These are phyloP conservation scores for Naegleria lovaniensis DNA, from an alignment of 208 protist genomes.

Conservation along the genomic window DNA sequence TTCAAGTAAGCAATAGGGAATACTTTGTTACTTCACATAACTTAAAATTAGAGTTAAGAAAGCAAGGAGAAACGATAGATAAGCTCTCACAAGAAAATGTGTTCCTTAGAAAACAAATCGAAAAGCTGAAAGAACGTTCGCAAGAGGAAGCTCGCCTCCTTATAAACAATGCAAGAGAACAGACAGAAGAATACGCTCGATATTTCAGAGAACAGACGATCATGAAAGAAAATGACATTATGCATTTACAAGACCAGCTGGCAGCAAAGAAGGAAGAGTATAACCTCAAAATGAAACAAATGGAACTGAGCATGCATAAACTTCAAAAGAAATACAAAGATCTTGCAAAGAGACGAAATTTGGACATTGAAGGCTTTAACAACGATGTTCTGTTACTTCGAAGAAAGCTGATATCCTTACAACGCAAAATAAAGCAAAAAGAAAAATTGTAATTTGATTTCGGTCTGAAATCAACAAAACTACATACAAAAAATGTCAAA, in stretches of 20 bases:
- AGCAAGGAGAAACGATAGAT: not conserved
- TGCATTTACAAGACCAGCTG: conserved; percentile 9
- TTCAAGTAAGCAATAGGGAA: not conserved
- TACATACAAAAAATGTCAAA: too few species aligned
- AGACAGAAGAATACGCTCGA: conserved; percentile 17
- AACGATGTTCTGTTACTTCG: not conserved
- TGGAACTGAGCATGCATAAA: not conserved
- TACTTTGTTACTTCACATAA: not conserved
- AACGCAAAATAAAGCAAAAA: not conserved
- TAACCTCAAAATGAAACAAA: not conserved
- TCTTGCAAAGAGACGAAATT: not conserved
- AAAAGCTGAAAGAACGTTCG: not conserved
- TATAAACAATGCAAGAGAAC: not conserved
- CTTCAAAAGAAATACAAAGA: not conserved
- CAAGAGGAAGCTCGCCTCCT: not conserved
- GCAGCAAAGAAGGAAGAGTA: not conserved
- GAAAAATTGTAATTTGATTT: not conserved
- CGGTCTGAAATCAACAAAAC: too few species aligned
- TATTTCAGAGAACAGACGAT: conserved; percentile 23
- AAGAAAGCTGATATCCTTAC: not conserved
- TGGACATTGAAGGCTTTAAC: conserved; percentile 12
- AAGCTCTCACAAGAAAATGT: not conserved
- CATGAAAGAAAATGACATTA: conserved; percentile 7
- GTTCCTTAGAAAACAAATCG: not conserved
- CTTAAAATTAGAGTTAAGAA: not conserved